Evolutionary conservation across 2,329 filamentous ascomycete species (phyloP), one percentile per base, ranked within the genome.

Genomic region (Aspergillus pseudoterreus): DNA sequence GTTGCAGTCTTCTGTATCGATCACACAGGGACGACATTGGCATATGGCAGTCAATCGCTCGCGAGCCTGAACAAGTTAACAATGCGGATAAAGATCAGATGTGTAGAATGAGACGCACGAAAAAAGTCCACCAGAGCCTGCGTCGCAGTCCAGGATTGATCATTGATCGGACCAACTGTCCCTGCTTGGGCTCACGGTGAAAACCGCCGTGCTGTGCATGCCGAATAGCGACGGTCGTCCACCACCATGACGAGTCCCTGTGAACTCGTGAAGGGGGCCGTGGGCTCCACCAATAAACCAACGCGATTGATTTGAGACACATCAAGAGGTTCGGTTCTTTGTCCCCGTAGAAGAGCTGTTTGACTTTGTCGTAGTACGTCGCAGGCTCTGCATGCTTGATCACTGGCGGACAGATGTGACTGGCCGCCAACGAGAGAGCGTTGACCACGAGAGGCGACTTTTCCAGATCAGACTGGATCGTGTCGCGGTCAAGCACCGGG

Each of bases 221-320:
- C 11, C 74, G 59, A 17, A 77, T 75, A 12, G 73, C 65, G 3
- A 75, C 67, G 2, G 70, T 71, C 0, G 72, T 76, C 74, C 74
- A 76, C 74, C 74, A 76, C 73, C 73, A 76, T 19, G 70, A 71
- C 1, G 71, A 68, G 54, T 76, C 67, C 2, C 69, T 64, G 45
- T 72, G 69, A 2, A 72, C 69, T 1, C 65, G 67, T 1, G 69
- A 66, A 0, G 74, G 72, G 0, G 59, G 32, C 0, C 67, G 61
- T 6, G 74, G 71, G 3, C 71, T 70, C 73, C 72, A 76, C 74
- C 74, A 76, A 60, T 76, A 76, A 35, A 76, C 74, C 2, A 76
- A 51, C 1, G 70, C 60, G 0, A 76, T 58, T 0, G 72, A 67
- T 47, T 71, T 70, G 0, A 76, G 48, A 0, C 64, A 66, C 0